Conservation (phyloP, 2,329 filamentous ascomycete genomes). For the Colletotrichum eremochloae region DNA sequence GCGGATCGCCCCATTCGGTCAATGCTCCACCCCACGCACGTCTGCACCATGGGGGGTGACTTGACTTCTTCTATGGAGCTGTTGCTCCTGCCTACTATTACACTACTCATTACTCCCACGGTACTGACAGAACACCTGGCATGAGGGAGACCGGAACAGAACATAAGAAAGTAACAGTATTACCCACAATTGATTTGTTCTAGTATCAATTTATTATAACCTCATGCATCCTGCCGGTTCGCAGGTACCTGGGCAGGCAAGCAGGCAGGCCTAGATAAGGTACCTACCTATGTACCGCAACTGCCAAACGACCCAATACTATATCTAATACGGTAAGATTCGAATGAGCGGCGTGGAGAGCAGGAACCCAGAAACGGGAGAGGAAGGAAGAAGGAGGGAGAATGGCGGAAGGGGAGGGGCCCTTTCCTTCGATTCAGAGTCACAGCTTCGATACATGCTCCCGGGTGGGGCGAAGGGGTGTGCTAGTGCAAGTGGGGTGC, state of each 20-base stretch:
- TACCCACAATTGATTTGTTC: too few species aligned
- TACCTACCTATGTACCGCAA: neutral
- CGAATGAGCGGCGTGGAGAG: slow-evolving; percentile 8
- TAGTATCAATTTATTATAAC: too few species aligned
- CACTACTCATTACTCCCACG: too few species aligned
- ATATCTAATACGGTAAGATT: slow-evolving; percentile 17
- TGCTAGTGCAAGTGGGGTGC: neutral
- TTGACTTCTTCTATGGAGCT: neutral
- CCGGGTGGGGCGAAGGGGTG: neutral
- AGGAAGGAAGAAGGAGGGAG: neutral
- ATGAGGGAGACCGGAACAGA: too few species aligned
- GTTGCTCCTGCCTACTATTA: neutral
- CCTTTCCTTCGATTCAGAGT: slow-evolving; percentile 26
- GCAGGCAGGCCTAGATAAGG: neutral
- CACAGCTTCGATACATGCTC: slow-evolving; percentile 22
- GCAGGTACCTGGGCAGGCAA: neutral
- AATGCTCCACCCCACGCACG: slow-evolving; percentile 18
- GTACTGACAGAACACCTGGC: too few species aligned
- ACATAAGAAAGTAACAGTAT: too few species aligned
- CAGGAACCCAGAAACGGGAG: neutral
- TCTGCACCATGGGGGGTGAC: neutral
- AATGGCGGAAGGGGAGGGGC: neutral
- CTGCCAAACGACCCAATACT: slow-evolving; percentile 4
- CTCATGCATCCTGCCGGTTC: too few species aligned
- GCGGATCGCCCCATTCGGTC: slow-evolving; percentile 26